These are phyloP conservation scores for Drechmeria coniospora DNA, from an alignment of 2,329 filamentous ascomycete genomes.

Conservation along the genomic window DNA sequence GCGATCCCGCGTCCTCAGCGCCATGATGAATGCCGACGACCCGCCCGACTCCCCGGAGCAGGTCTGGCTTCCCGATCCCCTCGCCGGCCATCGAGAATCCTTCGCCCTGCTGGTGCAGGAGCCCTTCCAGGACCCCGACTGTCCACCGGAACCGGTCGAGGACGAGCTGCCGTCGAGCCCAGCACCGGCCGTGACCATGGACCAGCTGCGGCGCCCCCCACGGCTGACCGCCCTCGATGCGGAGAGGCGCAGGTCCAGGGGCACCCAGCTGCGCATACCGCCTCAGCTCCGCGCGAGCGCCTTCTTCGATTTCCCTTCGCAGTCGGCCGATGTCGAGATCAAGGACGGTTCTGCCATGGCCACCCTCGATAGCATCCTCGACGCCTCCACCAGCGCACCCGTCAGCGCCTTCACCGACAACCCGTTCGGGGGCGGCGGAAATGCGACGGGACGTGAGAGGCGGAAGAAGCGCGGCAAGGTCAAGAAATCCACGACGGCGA, in stretches of 20 bases:
- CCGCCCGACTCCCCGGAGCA: constrained; percentile 9
- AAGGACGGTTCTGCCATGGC: constrained; percentile 72
- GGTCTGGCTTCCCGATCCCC: constrained; percentile 31
- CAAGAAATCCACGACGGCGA: constrained; percentile 29
- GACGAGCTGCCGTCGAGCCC: constrained; percentile 4
- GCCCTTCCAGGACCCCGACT: constrained; percentile 6
- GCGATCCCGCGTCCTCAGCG: constrained; percentile 56
- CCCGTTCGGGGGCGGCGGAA: constrained; percentile 62
- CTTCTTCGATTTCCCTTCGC: constrained; percentile 64
- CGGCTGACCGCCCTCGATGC: constrained; percentile 13
- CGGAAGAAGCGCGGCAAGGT: constrained; percentile 55
- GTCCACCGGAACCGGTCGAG: no score
- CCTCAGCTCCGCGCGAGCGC: constrained; percentile 79
- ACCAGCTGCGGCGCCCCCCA: constrained; percentile 4
- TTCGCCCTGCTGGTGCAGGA: constrained; percentile 17
- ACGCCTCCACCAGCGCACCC: constrained; percentile 76
- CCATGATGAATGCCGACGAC: constrained; percentile 27
- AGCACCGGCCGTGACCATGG: neutral
- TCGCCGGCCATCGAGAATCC: constrained; percentile 21
- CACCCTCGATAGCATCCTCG: constrained; percentile 80
- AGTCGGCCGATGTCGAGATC: constrained; percentile 34
- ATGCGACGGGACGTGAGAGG: no score
- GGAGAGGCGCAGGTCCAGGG: constrained; percentile 18
- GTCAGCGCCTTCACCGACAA: constrained; percentile 88
- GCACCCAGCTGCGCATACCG: constrained; percentile 35